Base-by-base conservation (phyloP, 1,139 yeast species). In the Citeromyces hawaiiensis region DNA sequence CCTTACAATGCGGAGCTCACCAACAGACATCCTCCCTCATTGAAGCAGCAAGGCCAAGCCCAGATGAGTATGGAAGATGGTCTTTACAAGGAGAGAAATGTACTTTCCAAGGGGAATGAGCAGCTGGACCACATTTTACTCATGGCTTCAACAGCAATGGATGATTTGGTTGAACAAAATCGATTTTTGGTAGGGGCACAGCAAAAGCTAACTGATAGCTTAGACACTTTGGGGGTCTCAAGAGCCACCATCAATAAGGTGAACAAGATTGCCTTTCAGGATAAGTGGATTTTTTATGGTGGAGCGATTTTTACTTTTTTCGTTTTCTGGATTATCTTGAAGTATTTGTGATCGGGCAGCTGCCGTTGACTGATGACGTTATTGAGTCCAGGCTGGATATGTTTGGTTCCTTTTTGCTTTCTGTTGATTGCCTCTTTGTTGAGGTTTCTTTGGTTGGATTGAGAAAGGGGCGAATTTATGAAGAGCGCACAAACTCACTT, bases 61-160 rank as follows among this genome's bases (percentile, higher is more conserved):
- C 42, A 38, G 35, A 47, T 73, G 52, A 59, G 69, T 33, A 66
- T 75, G 55, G 72, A 66, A 45, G 82, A 83, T 42, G 94, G 94
- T 0, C 60, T 85, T 41, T 64, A 71, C 44, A 72, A 77, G 45
- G 96, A 87, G 53, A 68, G 68, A 33, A 71, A 72, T 41, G 70
- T 81, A 7, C 64, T 91, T 42, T 68, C 71, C 21, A 64, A 85
- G 42, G 87, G 95, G 0, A 77, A 83, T 29, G 78, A 76, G 43
- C 95, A 85, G 54, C 62, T 91, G 46, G 98, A 91, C 54, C 87
- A 83, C 47, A 86, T 91, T 38, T 60, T 91, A 40, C 96, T 85
- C 52, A 81, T 86, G 77, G 97, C 96, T 1, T 76, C 82, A 45
- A 72, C 74, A 42, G 87, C 95, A 2, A 72, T 87, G 48, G 94